Evolutionary conservation across 2,329 filamentous ascomycete species (phyloP).

Genomic region (Cytospora schulzeri): DNA sequence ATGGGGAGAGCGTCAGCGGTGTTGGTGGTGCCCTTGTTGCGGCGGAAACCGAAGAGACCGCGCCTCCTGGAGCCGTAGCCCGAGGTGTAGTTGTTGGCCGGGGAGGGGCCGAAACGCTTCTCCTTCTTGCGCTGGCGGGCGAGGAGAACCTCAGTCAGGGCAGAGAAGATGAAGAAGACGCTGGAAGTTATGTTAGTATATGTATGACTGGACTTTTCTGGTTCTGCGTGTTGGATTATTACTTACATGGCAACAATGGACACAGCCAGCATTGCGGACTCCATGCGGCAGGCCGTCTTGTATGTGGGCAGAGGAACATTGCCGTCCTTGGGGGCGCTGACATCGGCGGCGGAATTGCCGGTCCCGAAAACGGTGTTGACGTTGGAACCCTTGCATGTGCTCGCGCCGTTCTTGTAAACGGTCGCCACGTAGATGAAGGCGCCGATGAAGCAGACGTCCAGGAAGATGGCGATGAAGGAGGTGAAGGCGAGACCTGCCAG

Average conservation of each 20-base stretch:
- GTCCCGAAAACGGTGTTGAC: conserved; percentile 71
- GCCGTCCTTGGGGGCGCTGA: conserved; percentile 50
- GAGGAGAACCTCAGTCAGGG: conserved; percentile 33
- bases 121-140: conserved; percentile 41
- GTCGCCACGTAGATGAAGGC: conserved; percentile 82
- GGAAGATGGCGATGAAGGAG: conserved; percentile 69
- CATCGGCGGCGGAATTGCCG: conserved; percentile 55
- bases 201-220: background rate
- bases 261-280: conserved; percentile 77
- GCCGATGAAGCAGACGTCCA: conserved; percentile 76
- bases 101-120: conserved; percentile 43
- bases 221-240: background rate
- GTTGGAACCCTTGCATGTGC: conserved; percentile 59
- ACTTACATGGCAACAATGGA: conserved; percentile 74
- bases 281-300: conserved; percentile 66
- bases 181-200: conserved; percentile 31
- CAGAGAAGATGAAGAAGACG: conserved; percentile 38
- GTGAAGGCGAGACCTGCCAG: conserved; percentile 75
- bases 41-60: conserved; percentile 39
- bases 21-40: conserved; percentile 31
- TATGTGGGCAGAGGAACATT: conserved; percentile 53
- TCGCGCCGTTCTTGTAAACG: conserved; percentile 69
- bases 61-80: conserved; percentile 36
- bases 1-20: conserved; percentile 35
- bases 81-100: conserved; percentile 45